Evolutionary conservation across 345 rosid species (phyloP).

Genomic region (Rhodamnia rubescens): DNA sequence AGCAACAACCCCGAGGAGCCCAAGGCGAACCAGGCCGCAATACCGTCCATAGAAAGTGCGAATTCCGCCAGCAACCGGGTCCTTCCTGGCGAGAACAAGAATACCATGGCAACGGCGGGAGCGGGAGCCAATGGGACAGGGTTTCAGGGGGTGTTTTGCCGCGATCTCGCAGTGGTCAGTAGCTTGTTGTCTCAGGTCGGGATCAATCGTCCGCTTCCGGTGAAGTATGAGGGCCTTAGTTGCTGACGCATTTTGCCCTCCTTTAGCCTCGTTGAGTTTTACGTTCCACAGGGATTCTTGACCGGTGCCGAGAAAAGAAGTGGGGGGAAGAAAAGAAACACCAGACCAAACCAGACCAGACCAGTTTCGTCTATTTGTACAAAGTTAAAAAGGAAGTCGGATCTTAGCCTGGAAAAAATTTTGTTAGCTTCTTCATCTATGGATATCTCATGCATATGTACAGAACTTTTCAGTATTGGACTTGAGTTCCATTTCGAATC

Average conservation of each 20-base stretch:
- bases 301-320: neutral
- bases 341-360: too few relatives aligned
- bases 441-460: slow-evolving; percentile 19
- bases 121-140: slow-evolving; percentile 14
- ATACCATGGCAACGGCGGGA: neutral
- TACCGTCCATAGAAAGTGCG: neutral
- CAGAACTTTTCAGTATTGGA: slow-evolving; percentile 8
- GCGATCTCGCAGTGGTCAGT: slow-evolving; percentile 77
- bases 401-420: slow-evolving; percentile 34
- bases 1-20: neutral
- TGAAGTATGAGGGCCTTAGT: slow-evolving; percentile 81
- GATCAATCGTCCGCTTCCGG: slow-evolving; percentile 63
- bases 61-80: slow-evolving; percentile 5
- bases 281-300: neutral
- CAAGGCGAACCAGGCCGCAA: neutral
- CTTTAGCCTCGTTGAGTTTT: neutral
- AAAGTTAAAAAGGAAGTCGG: slow-evolving; percentile 2
- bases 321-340: too few relatives aligned
- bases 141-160: slow-evolving; percentile 86
- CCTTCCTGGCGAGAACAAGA: slow-evolving; percentile 6
- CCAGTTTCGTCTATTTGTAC: slow-evolving; percentile 11
- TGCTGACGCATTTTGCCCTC: slow-evolving; percentile 26
- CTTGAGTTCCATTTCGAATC: neutral
- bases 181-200: slow-evolving; percentile 64
- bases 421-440: slow-evolving; percentile 27